Evolutionary conservation across 495 filamentous ascomycete genomes (phyloP).

Genomic region (Lasiosphaeria hispida): DNA sequence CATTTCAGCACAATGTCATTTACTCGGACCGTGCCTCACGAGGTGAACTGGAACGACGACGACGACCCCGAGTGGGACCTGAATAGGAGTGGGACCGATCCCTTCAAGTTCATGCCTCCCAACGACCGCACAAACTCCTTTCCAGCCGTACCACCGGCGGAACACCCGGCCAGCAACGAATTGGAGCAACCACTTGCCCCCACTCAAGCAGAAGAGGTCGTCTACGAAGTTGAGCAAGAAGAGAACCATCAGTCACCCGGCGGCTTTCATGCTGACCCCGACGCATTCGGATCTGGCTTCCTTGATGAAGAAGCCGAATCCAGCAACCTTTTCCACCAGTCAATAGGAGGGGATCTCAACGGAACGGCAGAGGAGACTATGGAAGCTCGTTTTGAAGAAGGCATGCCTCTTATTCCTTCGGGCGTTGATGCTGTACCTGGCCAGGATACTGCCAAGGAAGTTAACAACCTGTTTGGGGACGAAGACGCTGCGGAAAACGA

Average conservation of each 20-base stretch:
- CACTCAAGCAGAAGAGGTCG: slow-evolving; percentile 21
- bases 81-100: slow-evolving; percentile 48
- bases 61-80: slow-evolving; percentile 51
- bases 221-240: slow-evolving; percentile 35
- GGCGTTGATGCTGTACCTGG: slow-evolving; percentile 3
- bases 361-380: slow-evolving; percentile 34
- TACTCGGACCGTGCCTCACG: slow-evolving; percentile 49
- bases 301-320: slow-evolving; percentile 24
- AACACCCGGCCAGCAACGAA: slow-evolving; percentile 29
- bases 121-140: slow-evolving; percentile 62
- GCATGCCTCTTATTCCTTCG: slow-evolving; percentile 52
- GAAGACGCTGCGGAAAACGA: slow-evolving; percentile 41
- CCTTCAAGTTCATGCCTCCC: slow-evolving; percentile 54
- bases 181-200: slow-evolving; percentile 19
- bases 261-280: slow-evolving; percentile 19
- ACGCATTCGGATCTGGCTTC: slow-evolving; percentile 23
- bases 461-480: slow-evolving; percentile 38
- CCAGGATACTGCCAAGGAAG: slow-evolving; percentile 5
- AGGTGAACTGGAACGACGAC: slow-evolving; percentile 55
- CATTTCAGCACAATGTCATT: slow-evolving; percentile 53
- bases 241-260: slow-evolving; percentile 20
- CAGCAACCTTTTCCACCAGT: slow-evolving; percentile 25
- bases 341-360: slow-evolving; percentile 36
- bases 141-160: slow-evolving; percentile 49
- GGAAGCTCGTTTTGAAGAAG: slow-evolving; percentile 59